phyloP scores from a whole-genome alignment of 345 rosid species.

The Cardamine resedifolia region DNA sequence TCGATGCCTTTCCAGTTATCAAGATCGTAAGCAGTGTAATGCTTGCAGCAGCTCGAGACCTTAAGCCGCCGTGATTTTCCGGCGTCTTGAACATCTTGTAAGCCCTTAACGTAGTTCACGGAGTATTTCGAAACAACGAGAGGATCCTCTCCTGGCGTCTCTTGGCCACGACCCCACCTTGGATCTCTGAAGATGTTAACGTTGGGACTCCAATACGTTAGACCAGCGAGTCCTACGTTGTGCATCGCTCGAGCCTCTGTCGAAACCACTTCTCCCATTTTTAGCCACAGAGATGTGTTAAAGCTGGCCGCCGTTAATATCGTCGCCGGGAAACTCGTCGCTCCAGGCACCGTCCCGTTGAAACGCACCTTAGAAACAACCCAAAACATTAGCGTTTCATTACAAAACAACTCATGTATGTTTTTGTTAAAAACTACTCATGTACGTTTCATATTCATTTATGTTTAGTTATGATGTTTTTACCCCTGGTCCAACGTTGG shows the following conservation, averaged over 20 bases:
- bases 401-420: constrained; percentile 2
- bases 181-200: constrained; percentile 55
- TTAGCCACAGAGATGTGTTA: constrained; percentile 53
- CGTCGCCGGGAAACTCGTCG: constrained; percentile 69
- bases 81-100: constrained; percentile 44
- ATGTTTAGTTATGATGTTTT: not conserved
- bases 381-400: not conserved
- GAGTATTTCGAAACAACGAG: constrained; percentile 43
- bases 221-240: constrained; percentile 42
- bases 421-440: not conserved
- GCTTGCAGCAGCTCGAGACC: constrained; percentile 59
- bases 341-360: constrained; percentile 47
- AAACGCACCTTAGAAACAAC: constrained; percentile 33
- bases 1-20: constrained; percentile 55
- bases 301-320: constrained; percentile 57
- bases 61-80: constrained; percentile 37
- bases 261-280: constrained; percentile 52
- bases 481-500: constrained; percentile 51
- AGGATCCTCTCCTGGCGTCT: constrained; percentile 62
- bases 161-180: constrained; percentile 53
- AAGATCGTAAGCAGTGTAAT: constrained; percentile 56
- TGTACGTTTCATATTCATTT: not conserved
- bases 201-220: constrained; percentile 63
- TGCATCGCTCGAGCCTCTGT: constrained; percentile 51
- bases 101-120: constrained; percentile 48